Base-by-base conservation (phyloP, 192 early-diverging fungal genomes). In the Globomyces pollinis-pini region DNA sequence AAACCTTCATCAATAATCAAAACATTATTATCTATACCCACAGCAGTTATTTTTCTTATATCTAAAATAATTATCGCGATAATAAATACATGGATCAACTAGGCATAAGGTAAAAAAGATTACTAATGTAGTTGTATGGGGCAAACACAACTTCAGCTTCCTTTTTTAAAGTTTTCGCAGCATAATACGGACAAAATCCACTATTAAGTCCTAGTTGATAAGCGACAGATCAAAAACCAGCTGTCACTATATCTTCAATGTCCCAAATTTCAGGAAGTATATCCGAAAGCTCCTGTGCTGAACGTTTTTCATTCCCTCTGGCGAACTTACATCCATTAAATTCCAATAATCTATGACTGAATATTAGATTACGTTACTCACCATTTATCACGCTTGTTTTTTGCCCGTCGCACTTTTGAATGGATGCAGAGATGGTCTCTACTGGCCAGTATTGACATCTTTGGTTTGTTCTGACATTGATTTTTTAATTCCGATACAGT, bases 1-100 rank as follows among this genome's bases (percentile, higher is more conserved):
- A n/a, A n/a, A n/a, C n/a, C n/a, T 56, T 67, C 65, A 33, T 67
- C 65, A 62, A 67, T 38, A n/a, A 67, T 34, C 26, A 67, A 7
- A 16, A 67, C 45, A 23, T n/a, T 51, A 21, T 56, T 61, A 15
- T 34, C 0, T 38, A 63, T 23, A 18, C 6, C 20, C 13, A 67
- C 38, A 20, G 53, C 60, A 31, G 21, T 20, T 24, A 36, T 9
- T 12, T 24, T 12, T 3, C 65, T 5, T 4, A 67, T 63, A 1
- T n/a, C n/a, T n/a, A n/a, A n/a, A n/a, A n/a, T n/a, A n/a, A n/a
- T n/a, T n/a, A n/a, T n/a, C n/a, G n/a, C n/a, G n/a, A n/a, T n/a
- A n/a, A n/a, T n/a, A n/a, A n/a, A n/a, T n/a, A n/a, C n/a, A n/a
- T n/a, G n/a, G n/a, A n/a, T n/a, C n/a, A n/a, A n/a, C n/a, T n/a